Evolutionary conservation across 495 filamentous ascomycete genomes (phyloP), one percentile per base, ranked within the genome.

Genomic region (Neurospora tetrasperma): DNA sequence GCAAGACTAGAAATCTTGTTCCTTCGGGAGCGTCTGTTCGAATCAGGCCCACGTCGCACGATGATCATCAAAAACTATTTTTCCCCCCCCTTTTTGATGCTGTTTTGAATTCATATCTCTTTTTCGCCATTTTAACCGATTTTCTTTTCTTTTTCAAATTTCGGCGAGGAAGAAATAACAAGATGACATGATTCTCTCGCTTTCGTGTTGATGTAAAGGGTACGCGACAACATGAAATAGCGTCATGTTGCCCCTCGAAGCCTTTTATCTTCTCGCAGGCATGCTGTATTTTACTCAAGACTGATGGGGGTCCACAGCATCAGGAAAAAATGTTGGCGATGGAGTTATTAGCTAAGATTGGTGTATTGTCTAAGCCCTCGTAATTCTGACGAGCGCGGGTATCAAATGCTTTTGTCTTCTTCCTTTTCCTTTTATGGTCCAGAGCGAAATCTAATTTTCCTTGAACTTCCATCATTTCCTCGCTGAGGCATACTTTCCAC

Each of bases 1-100:
- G 54, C 54, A 38, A 38, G 35, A 38, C 35, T 38, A 38, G 35
- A 38, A 38, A 38, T 38, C 35, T 38, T 38, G 35, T 38, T 38
- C 35, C 35, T 38, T 38, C 35, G 35, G 35, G 35, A 38, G 35
- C 35, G 35, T 38, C 54, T 62, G 54, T 62, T 62, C 54, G 54
- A 62, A 62, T 62, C 54, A 62, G 54, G 54, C 54, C 54, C 54
- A 62, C 54, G 54, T 62, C 54, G 54, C 54, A 62, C 54, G 54
- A 62, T 62, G 54, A 62, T 62, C 54, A 62, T 27, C 4, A 62
- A 35, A 31, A 16, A 35, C 12, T 16, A 23, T 23, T 23, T 23
- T 62, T 3, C 35, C 16, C 35, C 27, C 1, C 10, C 4, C 2
- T 54, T 54, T 20, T 8, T 0, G 2, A 8, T 46, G 27, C 27